Evolutionary conservation across 306 rosid species (phyloP).

Genomic region (Ceratonia siliqua): DNA sequence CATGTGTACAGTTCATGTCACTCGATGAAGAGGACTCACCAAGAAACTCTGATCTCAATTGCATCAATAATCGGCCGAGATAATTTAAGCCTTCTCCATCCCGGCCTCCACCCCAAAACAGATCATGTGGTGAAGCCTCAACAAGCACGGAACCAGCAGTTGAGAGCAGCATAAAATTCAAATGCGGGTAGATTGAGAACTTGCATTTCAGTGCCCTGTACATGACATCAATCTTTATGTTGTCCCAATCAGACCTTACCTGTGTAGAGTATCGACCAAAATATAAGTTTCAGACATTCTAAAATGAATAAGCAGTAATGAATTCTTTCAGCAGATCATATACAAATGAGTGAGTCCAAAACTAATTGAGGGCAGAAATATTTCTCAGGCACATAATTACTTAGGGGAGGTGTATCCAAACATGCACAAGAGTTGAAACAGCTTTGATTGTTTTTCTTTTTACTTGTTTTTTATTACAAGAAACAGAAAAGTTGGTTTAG

Average conservation of each 20-base stretch:
- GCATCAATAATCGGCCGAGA: conserved; percentile 87
- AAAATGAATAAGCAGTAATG: too few relatives aligned
- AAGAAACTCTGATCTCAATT: conserved; percentile 82
- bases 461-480: too few relatives aligned
- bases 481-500: too few relatives aligned
- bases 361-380: too few relatives aligned
- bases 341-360: not conserved
- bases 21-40: conserved; percentile 51
- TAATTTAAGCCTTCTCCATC: conserved; percentile 92
- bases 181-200: conserved; percentile 77
- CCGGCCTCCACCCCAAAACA: conserved; percentile 96
- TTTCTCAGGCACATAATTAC: too few relatives aligned
- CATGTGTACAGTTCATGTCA: not conserved
- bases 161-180: conserved; percentile 78
- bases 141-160: conserved; percentile 85
- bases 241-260: conserved; percentile 87
- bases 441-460: not conserved
- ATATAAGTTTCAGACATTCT: not conserved
- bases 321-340: not conserved
- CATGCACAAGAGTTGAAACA: not conserved
- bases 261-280: conserved; percentile 41
- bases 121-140: conserved; percentile 92
- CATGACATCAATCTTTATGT: conserved; percentile 78
- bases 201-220: conserved; percentile 81
- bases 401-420: too few relatives aligned